Conservation (phyloP, 2,329 filamentous ascomycete genomes). For the Arthrobotrys sphaeroides region DNA sequence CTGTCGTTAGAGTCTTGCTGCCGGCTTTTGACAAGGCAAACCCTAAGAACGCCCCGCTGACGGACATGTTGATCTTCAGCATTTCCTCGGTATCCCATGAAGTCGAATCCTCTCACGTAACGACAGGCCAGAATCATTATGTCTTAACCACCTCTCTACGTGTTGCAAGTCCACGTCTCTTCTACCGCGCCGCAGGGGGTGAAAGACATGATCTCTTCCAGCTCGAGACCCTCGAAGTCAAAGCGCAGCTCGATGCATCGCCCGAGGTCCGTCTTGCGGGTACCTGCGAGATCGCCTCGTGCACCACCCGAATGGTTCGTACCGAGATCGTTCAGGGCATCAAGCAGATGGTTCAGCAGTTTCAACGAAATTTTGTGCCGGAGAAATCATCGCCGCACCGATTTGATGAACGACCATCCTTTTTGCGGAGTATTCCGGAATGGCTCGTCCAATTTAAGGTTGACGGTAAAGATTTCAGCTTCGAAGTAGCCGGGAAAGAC, state of each 20-base stretch:
- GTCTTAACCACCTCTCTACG: constrained; percentile 82
- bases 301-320: constrained; percentile 86
- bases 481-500: constrained; percentile 91
- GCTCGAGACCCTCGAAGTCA: constrained; percentile 87
- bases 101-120: constrained; percentile 92
- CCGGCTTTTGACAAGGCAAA: constrained; percentile 74
- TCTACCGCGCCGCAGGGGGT: constrained; percentile 89
- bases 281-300: constrained; percentile 82
- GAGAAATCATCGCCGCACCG: constrained; percentile 67
- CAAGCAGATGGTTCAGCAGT: constrained; percentile 86
- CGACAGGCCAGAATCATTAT: constrained; percentile 84
- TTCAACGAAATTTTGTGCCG: constrained; percentile 75
- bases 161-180: constrained; percentile 85
- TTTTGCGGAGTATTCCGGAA: constrained; percentile 78
- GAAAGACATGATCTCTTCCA: constrained; percentile 85
- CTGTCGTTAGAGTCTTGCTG: constrained; percentile 87
- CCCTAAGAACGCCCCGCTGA: constrained; percentile 75
- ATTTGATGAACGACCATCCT: constrained; percentile 68
- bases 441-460: constrained; percentile 88
- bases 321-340: constrained; percentile 92
- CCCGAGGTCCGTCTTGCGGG: constrained; percentile 85
- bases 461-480: constrained; percentile 85
- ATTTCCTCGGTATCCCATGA: constrained; percentile 94
- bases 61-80: constrained; percentile 92
- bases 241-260: constrained; percentile 81